phyloP scores from a whole-genome alignment of 345 rosid genomes.

The Eucalyptus tenuipes region DNA sequence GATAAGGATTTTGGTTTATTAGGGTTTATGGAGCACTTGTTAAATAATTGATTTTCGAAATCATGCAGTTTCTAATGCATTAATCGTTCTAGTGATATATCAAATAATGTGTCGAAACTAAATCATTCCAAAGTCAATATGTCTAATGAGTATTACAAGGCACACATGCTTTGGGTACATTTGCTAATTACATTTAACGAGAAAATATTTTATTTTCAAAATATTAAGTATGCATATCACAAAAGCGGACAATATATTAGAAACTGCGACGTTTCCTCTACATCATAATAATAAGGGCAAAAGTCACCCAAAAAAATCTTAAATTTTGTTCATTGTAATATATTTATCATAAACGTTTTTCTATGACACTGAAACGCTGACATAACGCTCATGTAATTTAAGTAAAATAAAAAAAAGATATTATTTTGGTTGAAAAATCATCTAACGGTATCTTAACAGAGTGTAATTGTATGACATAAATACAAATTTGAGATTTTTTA shows the following conservation, averaged over 20 bases:
- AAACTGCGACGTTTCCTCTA: neutral
- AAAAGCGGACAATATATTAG: neutral
- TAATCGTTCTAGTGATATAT: rapidly evolving
- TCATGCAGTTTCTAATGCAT: rapidly evolving
- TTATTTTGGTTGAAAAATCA: neutral
- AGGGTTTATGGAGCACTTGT: neutral
- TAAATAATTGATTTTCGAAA: neutral
- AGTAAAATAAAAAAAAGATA: rapidly evolving
- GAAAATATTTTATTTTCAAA: neutral
- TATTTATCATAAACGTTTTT: too few species aligned
- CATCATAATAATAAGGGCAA: neutral
- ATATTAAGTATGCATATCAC: neutral
- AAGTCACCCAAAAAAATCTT: neutral
- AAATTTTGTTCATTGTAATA: rapidly evolving
- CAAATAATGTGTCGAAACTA: neutral
- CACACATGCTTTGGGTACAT: neutral
- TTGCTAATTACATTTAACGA: neutral
- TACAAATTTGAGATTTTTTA: rapidly evolving
- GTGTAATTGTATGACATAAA: rapidly evolving
- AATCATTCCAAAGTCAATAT: neutral
- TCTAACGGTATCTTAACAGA: neutral
- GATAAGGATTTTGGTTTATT: neutral
- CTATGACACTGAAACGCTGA: rapidly evolving
- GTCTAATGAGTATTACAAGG: neutral
- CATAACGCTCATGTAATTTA: rapidly evolving